Percentiles rank a stretch among this genome's conserved stretches.
Evolutionary conservation across 2,329 filamentous ascomycete species (phyloP).

Genomic region (Nemania serpens): DNA sequence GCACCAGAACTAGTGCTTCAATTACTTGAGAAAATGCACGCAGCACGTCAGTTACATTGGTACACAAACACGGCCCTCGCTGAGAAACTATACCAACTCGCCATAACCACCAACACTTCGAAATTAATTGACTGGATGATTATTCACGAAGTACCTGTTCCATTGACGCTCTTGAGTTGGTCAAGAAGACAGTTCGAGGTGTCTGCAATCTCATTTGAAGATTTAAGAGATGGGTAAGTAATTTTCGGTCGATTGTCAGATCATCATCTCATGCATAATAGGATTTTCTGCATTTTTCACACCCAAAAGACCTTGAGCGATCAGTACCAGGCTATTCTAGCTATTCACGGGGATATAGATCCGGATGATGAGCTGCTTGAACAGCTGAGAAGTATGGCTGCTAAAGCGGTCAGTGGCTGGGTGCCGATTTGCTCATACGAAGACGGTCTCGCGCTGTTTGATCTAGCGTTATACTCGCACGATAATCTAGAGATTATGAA

Average conservation of each 20-base stretch:
- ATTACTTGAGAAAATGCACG: background rate
- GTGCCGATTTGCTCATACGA: conserved; percentile 6
- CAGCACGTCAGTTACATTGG: background rate
- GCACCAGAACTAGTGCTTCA: background rate
- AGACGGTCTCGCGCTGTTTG: conserved; percentile 28
- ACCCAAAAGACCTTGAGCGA: conserved; percentile 8
- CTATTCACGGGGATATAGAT: conserved; percentile 19
- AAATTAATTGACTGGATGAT: background rate
- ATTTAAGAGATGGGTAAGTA: background rate
- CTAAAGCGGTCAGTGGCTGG: conserved; percentile 8
- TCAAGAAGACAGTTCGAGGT: conserved; percentile 1
- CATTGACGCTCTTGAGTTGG: conserved; percentile 3
- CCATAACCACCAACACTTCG: background rate
- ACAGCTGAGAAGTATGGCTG: conserved; percentile 1
- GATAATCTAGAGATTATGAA: conserved; percentile 20
- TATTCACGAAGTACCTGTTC: background rate
- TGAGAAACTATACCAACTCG: background rate
- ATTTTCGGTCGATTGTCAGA: background rate
- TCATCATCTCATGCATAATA: conserved; percentile 8
- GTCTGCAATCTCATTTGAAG: conserved; percentile 5
- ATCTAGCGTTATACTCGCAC: conserved; percentile 17
- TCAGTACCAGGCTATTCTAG: conserved; percentile 19
- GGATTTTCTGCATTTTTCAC: conserved; percentile 10
- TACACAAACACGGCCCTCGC: background rate
- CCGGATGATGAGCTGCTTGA: conserved; percentile 7